A percentile compares a stretch with the other conserved stretches of the same genome.
Evolutionary conservation across 2,329 filamentous ascomycete species (phyloP).

Genomic region (Chlorencoelia australis): DNA sequence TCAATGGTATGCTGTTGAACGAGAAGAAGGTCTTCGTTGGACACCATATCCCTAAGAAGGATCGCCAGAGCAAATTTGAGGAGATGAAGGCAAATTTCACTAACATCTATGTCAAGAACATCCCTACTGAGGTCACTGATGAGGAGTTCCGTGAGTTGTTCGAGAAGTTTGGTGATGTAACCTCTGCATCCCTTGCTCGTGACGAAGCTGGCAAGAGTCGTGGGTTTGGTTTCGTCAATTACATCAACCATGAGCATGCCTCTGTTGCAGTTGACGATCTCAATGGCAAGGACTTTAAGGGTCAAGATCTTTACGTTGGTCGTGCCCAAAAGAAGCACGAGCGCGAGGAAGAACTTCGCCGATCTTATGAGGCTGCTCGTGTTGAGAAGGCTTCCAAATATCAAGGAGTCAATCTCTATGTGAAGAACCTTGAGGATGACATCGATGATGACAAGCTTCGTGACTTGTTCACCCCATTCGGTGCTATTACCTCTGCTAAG

Average conservation of each 20-base stretch:
- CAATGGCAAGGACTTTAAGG: conserved; percentile 84
- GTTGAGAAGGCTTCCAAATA: conserved; percentile 99
- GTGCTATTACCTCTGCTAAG: conserved; percentile 96
- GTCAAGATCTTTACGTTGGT: conserved; percentile 94
- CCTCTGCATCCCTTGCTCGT: conserved; percentile 86
- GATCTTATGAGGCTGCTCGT: conserved; percentile 95
- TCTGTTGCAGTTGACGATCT: conserved; percentile 80
- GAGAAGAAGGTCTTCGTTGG: conserved; percentile 99
- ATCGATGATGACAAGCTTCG: conserved; percentile 97
- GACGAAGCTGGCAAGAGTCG: conserved; percentile 86
- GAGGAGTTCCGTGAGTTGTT: conserved; percentile 93
- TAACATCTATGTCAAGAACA: conserved; percentile 99
- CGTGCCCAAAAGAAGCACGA: conserved; percentile 99
- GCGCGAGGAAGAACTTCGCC: conserved; percentile 97
- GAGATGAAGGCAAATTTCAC: conserved; percentile 99
- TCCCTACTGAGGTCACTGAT: conserved; percentile 72
- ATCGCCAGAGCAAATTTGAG: conserved; percentile 99
- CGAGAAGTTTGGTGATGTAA: conserved; percentile 86
- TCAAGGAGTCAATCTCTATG: conserved; percentile 98
- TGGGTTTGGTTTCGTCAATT: conserved; percentile 95
- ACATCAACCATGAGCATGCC: conserved; percentile 81
- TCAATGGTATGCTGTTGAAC: conserved; percentile 98
- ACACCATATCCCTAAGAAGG: conserved; percentile 99
- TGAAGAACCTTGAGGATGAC: conserved; percentile 97
- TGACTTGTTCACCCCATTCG: conserved; percentile 82